Percentiles rank a stretch among this genome's conserved stretches.
phyloP scores from a whole-genome alignment of 305 asterid genomes.

The Rubia tinctorum region DNA sequence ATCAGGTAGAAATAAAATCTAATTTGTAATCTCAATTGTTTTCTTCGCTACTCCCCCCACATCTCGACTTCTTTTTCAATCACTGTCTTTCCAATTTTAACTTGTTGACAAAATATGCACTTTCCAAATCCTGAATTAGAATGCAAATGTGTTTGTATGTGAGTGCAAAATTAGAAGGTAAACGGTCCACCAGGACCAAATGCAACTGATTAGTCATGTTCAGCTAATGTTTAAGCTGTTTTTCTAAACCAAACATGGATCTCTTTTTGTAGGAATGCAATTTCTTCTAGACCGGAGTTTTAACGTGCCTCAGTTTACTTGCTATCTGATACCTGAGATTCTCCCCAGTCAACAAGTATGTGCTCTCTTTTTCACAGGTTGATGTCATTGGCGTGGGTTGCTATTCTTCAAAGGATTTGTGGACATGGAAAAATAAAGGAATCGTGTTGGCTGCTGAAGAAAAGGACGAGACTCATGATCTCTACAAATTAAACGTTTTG shows the following conservation, averaged over 20 bases:
- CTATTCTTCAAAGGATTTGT: conserved; percentile 88
- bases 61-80: background rate
- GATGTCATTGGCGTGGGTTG: conserved; percentile 95
- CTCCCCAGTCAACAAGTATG: conserved; percentile 3
- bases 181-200: background rate
- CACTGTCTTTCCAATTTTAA: background rate
- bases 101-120: background rate
- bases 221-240: background rate
- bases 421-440: conserved; percentile 97
- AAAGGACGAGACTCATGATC: conserved; percentile 67
- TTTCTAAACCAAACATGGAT: conserved; percentile 7
- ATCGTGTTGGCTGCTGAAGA: conserved; percentile 82
- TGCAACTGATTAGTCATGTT: background rate
- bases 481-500: conserved; percentile 72
- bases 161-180: background rate
- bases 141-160: background rate
- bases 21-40: background rate
- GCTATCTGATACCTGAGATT: conserved; percentile 6
- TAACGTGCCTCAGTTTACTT: conserved; percentile 5
- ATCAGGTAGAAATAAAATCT: background rate
- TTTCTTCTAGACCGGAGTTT: conserved; percentile 9
- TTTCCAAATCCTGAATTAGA: background rate
- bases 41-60: background rate
- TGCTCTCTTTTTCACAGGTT: conserved; percentile 50
- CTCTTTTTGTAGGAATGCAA: conserved; percentile 9